Conservation (phyloP, 192 early-diverging fungal genomes). For the Pilobolus umbonatus region DNA sequence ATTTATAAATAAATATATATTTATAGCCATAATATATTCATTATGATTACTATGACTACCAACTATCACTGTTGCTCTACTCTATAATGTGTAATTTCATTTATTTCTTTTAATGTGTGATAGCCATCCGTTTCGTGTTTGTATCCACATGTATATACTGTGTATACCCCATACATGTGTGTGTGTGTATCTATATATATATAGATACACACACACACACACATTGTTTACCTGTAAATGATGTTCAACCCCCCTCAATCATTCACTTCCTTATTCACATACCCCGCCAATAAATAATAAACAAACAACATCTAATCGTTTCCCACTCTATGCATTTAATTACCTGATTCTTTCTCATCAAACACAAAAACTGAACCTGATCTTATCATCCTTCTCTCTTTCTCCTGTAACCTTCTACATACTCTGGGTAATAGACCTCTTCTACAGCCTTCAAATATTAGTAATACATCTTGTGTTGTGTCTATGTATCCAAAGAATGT, state of each 20-base stretch:
- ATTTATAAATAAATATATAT: background rate
- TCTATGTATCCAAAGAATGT: conserved; percentile 48
- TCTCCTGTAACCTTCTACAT: conserved; percentile 50
- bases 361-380: conserved; percentile 67
- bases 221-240: too few relatives aligned
- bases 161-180: too few relatives aligned
- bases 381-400: conserved; percentile 49
- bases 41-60: background rate
- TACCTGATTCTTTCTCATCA: conserved; percentile 59
- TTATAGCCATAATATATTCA: too few relatives aligned
- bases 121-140: too few relatives aligned
- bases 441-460: conserved; percentile 61
- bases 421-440: conserved; percentile 51
- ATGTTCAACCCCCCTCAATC: too few relatives aligned
- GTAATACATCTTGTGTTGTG: conserved; percentile 54
- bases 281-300: background rate
- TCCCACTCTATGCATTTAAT: background rate
- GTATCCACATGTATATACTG: too few relatives aligned
- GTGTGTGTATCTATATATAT: background rate
- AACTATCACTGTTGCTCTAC: background rate
- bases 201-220: too few relatives aligned
- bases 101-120: too few relatives aligned
- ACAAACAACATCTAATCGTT: background rate
- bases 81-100: too few relatives aligned
- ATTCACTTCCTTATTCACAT: too few relatives aligned